Conservation (phyloP, 1,139 yeast species). For the Wickerhamiella pararugosa region DNA sequence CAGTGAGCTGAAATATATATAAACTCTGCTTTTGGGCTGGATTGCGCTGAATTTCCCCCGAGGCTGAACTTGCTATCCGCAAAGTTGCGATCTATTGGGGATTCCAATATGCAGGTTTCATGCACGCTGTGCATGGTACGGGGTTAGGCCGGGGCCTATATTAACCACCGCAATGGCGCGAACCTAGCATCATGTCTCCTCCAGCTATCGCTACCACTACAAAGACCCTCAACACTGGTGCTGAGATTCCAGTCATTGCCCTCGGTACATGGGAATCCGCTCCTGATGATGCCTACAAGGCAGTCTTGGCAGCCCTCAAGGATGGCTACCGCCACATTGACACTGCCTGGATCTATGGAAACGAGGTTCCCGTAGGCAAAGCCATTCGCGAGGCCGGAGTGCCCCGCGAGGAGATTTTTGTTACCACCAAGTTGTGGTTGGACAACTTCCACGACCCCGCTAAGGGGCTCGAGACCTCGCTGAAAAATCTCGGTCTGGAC, state of each 20-base stretch:
- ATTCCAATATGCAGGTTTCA: too few relatives aligned
- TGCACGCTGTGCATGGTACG: too few relatives aligned
- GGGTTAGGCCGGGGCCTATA: too few relatives aligned
- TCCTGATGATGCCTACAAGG: slow-evolving; percentile 20
- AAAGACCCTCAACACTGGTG: slow-evolving; percentile 21
- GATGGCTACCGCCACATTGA: slow-evolving; percentile 50
- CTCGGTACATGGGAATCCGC: slow-evolving; percentile 49
- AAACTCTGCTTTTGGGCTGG: too few relatives aligned
- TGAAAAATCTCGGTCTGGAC: slow-evolving; percentile 51
- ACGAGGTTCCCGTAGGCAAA: slow-evolving; percentile 45
- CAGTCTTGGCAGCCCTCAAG: slow-evolving; percentile 26
- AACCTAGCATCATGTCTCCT: too few relatives aligned
- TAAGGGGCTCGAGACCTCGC: slow-evolving; percentile 44
- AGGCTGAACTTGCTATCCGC: too few relatives aligned
- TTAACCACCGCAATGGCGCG: too few relatives aligned
- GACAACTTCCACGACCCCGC: slow-evolving; percentile 40
- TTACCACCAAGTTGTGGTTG: slow-evolving; percentile 36
- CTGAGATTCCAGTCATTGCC: slow-evolving; percentile 33
- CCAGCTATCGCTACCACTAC: slow-evolving; percentile 10
- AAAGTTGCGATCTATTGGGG: too few relatives aligned
- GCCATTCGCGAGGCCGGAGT: slow-evolving; percentile 37
- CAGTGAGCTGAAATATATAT: too few relatives aligned
- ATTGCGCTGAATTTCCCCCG: too few relatives aligned
- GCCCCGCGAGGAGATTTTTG: slow-evolving; percentile 36
- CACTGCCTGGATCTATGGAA: slow-evolving; percentile 49